phyloP scores from a whole-genome alignment of 306 rosid species.

The Nissolia schottii region DNA sequence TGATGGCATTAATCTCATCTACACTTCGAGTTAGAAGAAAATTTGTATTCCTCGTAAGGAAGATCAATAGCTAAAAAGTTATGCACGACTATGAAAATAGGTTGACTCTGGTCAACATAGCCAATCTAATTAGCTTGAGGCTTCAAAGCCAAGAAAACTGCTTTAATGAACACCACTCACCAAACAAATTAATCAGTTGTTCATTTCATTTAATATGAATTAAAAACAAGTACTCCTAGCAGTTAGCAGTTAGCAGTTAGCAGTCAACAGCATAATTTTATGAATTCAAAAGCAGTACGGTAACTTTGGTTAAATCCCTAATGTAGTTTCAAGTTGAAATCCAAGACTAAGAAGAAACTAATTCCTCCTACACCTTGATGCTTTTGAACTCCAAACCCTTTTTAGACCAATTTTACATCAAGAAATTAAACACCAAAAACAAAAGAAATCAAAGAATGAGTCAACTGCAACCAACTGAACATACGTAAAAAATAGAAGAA shows the following conservation, averaged over 20 bases:
- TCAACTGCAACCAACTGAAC: not conserved
- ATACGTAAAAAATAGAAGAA: not conserved
- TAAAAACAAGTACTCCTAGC: not conserved
- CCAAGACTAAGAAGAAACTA: not conserved
- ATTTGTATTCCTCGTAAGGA: not conserved
- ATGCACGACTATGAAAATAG: not conserved
- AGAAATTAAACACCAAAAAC: not conserved
- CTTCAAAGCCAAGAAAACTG: not conserved
- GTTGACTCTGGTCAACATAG: not conserved
- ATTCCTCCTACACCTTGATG: not conserved
- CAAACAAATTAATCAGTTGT: not conserved
- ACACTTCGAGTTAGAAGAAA: not conserved
- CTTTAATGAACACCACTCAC: not conserved
- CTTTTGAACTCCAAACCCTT: not conserved
- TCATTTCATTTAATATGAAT: not conserved
- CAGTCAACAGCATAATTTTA: not conserved
- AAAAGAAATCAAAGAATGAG: not conserved
- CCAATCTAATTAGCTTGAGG: not conserved
- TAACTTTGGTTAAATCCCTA: not conserved
- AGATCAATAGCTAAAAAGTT: not conserved
- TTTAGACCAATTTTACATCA: not conserved
- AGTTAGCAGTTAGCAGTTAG: too few relatives aligned
- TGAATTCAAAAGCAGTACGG: not conserved
- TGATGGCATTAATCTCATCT: not conserved
- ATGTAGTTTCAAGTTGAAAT: not conserved